Base-by-base conservation (phyloP, 2,329 filamentous ascomycete species). In the Tolypocladium nubicola region DNA sequence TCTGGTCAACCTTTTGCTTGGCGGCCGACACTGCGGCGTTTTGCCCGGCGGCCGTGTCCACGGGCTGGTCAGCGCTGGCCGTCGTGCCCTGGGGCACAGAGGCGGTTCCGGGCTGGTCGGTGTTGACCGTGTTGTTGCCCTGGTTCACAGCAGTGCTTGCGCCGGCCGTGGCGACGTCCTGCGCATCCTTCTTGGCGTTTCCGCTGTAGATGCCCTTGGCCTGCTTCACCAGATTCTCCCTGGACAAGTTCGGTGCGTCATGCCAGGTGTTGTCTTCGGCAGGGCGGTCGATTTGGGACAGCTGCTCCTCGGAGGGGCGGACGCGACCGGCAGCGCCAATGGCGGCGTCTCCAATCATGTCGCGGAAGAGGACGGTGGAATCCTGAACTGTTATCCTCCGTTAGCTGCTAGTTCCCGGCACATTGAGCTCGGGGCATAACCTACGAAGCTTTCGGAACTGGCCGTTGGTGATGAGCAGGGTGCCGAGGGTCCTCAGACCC, bases 241-340 rank as follows among this genome's bases (percentile, higher is more conserved):
- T 86, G 62, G 85, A 88, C 53, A 96, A 67, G 61, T 94, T 79
- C 3, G 92, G 92, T 49, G 84, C 82, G 58, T 97, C 91, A 66
- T 97, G 90, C 94, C 94, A 99, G 19, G 86, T 88, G 74, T 97
- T 94, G 67, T 96, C 92, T 21, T 88, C 84, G 2, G 94, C 94
- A 2, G 94, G 84, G n/a, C 78, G 70, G 64, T 97, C 93, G 39
- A 97, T 84, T 66, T 91, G 86, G 10, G 76, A 70, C 23, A 97
- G 80, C 60, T 87, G 77, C 0, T 96, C 89, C 58, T 95, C 83
- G 1, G 82, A 84, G 3, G 94, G 94, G 55, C 88, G 88, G 54
- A 97, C 81, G 65, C 78, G 83, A 65, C 78, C 78, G 57, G 92
- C 90, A 8, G 88, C 87, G 67, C 89, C 93, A 61, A 82, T 81